Conservation (phyloP, 345 rosid species). For the Psidium friedrichsthalianum region DNA sequence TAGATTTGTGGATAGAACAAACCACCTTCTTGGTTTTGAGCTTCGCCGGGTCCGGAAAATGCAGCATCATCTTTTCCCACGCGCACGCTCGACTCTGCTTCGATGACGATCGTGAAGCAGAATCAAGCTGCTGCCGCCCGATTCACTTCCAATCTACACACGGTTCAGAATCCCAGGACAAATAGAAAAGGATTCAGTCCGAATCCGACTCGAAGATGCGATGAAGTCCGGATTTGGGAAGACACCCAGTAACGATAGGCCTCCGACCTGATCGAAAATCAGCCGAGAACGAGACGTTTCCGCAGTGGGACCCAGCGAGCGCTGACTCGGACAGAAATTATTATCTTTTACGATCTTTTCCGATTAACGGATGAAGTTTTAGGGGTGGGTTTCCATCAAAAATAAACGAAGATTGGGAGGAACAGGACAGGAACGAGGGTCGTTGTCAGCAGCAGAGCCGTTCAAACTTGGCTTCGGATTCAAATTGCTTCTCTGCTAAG, state of each 20-base stretch:
- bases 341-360: neutral
- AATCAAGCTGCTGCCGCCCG: neutral
- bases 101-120: neutral
- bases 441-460: neutral
- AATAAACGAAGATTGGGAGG: neutral
- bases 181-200: neutral
- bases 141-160: neutral
- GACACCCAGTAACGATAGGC: neutral
- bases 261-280: neutral
- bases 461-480: neutral
- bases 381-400: neutral
- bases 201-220: neutral
- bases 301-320: neutral
- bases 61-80: constrained; percentile 37
- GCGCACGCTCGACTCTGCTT: neutral
- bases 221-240: neutral
- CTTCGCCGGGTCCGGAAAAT: constrained; percentile 23
- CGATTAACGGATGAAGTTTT: neutral
- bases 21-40: constrained; percentile 37
- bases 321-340: neutral
- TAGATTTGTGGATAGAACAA: neutral
- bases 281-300: neutral
- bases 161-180: neutral
- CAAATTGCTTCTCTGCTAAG: constrained; percentile 16
- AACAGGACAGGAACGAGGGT: neutral